Percentiles rank a stretch among this genome's conserved stretches.
Evolutionary conservation across 1,284 basidiomycete genomes (phyloP).

Genomic region (Heterobasidion occidentale): DNA sequence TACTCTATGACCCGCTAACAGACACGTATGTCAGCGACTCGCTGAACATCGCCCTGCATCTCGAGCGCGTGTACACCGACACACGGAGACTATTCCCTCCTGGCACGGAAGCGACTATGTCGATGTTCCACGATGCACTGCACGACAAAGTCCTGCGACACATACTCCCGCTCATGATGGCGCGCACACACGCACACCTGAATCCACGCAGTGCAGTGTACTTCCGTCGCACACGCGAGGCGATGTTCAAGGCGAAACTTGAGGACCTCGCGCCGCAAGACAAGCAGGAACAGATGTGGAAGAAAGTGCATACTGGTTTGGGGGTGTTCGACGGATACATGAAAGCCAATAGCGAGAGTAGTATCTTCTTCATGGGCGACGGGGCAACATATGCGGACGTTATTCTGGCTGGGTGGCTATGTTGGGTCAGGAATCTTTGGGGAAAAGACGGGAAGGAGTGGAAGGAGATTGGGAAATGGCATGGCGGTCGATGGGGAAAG

Average conservation of each 20-base stretch:
- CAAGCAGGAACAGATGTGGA: slow-evolving; percentile 11
- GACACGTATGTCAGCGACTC: slow-evolving; percentile 24
- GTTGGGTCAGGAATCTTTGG: slow-evolving; percentile 17
- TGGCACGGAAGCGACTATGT: neutral
- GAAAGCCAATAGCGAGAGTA: slow-evolving; percentile 12
- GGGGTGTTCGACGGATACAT: slow-evolving; percentile 13
- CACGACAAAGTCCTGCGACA: neutral
- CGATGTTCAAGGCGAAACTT: slow-evolving; percentile 10
- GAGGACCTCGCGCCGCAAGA: slow-evolving; percentile 10
- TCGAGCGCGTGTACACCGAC: slow-evolving; percentile 27
- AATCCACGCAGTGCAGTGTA: slow-evolving; percentile 11
- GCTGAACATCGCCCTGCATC: slow-evolving; percentile 27
- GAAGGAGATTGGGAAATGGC: slow-evolving; percentile 21
- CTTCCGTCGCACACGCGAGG: slow-evolving; percentile 17
- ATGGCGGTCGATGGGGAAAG: slow-evolving; percentile 25
- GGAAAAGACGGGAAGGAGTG: slow-evolving; percentile 15
- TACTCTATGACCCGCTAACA: slow-evolving; percentile 25
- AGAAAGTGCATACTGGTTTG: slow-evolving; percentile 15
- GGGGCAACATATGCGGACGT: slow-evolving; percentile 26
- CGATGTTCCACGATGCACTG: neutral
- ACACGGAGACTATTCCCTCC: neutral
- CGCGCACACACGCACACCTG: slow-evolving; percentile 2
- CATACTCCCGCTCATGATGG: neutral
- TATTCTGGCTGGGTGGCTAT: slow-evolving; percentile 20
- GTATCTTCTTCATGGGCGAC: slow-evolving; percentile 24